These are phyloP conservation scores for Petunia secreta DNA, from an alignment of 257 asterid species.

Conservation along the genomic window DNA sequence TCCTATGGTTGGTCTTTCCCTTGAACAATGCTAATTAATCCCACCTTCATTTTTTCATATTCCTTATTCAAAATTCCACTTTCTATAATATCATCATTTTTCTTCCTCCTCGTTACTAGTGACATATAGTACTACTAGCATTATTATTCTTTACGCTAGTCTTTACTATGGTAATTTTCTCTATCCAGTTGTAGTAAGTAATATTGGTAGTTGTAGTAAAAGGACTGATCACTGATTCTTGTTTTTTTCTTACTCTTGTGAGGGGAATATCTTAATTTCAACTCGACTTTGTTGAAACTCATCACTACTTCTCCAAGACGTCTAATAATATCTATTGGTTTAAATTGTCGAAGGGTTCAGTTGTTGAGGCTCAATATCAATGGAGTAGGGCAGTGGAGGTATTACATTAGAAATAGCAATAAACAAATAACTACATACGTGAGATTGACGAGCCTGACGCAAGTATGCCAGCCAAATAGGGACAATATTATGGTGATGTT, in stretches of 20 bases:
- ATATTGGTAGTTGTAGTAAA: slow-evolving; percentile 23
- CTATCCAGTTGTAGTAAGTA: slow-evolving; percentile 17
- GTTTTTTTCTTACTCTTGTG: slow-evolving; percentile 12
- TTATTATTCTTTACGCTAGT: neutral
- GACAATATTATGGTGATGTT: too few species aligned
- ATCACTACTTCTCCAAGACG: neutral
- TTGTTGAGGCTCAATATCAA: slow-evolving; percentile 23
- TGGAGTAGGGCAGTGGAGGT: slow-evolving; percentile 71
- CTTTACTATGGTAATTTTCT: slow-evolving; percentile 18
- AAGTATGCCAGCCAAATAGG: too few species aligned
- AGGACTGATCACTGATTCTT: neutral
- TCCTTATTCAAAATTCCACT: slow-evolving; percentile 18
- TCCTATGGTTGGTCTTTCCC: slow-evolving; percentile 46
- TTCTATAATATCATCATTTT: slow-evolving; percentile 35
- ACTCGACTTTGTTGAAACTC: neutral
- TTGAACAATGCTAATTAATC: slow-evolving; percentile 37
- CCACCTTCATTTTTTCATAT: slow-evolving; percentile 30
- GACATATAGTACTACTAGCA: neutral
- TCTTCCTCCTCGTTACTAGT: slow-evolving; percentile 36
- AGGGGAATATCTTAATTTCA: slow-evolving; percentile 1
- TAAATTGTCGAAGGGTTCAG: neutral
- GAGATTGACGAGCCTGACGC: too few species aligned
- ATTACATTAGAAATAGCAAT: too few species aligned
- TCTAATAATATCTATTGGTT: neutral
- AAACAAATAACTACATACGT: too few species aligned